phyloP scores from a whole-genome alignment of 2,329 filamentous ascomycete genomes.

The Fusarium newnesense region DNA sequence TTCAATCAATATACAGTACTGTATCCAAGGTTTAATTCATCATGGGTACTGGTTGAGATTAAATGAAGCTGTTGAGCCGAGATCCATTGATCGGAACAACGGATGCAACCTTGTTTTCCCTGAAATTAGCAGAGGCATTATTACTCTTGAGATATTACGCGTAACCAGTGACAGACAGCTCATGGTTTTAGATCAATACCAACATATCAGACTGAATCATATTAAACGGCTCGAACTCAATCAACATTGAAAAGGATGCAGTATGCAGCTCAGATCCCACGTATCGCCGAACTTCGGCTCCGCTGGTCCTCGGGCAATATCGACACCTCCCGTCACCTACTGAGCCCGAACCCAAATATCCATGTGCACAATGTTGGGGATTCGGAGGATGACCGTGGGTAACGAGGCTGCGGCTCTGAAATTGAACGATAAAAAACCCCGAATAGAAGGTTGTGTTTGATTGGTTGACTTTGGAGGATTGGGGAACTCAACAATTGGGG shows the following conservation, averaged over 20 bases:
- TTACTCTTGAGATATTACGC: background rate
- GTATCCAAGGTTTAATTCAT: background rate
- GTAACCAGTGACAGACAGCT: background rate
- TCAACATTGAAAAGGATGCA: background rate
- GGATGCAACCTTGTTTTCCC: conserved; percentile 20
- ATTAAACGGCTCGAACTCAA: background rate
- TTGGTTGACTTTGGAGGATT: conserved; percentile 35
- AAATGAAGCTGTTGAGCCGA: conserved; percentile 21
- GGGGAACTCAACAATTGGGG: conserved; percentile 49
- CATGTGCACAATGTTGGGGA: conserved; percentile 41
- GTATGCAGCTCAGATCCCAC: background rate
- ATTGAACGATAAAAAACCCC: conserved; percentile 7
- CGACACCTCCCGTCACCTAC: background rate
- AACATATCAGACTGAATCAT: background rate
- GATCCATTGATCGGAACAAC: background rate
- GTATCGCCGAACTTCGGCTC: conserved; percentile 23
- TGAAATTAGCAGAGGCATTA: background rate
- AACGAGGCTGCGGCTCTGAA: conserved; percentile 40
- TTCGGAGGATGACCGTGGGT: conserved; percentile 39
- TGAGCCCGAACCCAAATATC: background rate
- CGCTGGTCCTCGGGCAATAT: background rate
- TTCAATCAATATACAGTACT: background rate
- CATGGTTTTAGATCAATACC: background rate
- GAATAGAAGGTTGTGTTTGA: conserved; percentile 5
- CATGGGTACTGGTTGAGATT: conserved; percentile 15